Evolutionary conservation across 371 early-diverging fungal species (phyloP).

Genomic region (Mucor circinelloides): DNA sequence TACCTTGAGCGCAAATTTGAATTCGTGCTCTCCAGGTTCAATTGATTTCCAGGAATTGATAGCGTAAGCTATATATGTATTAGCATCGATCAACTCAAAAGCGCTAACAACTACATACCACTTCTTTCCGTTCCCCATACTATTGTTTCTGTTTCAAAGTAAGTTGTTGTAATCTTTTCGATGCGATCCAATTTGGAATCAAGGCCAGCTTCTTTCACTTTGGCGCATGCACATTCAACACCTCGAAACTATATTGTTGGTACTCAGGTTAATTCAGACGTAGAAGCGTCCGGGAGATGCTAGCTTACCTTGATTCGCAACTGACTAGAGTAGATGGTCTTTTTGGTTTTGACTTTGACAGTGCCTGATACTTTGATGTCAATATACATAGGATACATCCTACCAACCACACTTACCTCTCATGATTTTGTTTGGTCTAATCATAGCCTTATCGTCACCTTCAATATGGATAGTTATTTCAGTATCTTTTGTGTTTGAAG

Average conservation of each 20-base stretch:
- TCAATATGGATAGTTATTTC: background rate
- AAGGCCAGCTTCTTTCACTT: constrained; percentile 9
- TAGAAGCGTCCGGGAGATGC: background rate
- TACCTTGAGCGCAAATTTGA: constrained; percentile 56
- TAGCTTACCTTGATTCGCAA: background rate
- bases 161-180: constrained; percentile 15
- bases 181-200: constrained; percentile 10
- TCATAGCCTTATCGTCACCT: background rate
- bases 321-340: background rate
- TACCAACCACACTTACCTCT: constrained; percentile 23
- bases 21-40: constrained; percentile 34
- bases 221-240: constrained; percentile 16
- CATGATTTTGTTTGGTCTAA: constrained; percentile 38
- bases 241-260: constrained; percentile 11
- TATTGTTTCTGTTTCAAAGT: constrained; percentile 13
- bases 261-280: background rate
- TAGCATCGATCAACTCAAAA: background rate
- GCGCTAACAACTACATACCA: constrained; percentile 6
- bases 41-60: constrained; percentile 42
- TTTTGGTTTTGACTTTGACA: background rate
- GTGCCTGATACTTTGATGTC: background rate
- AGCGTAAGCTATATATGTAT: constrained; percentile 4
- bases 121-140: constrained; percentile 14
- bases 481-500: background rate
- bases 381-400: background rate